Evolutionary conservation across 73 alveolate genomes (phyloP).

Genomic region (Paraurostyla sp.): DNA sequence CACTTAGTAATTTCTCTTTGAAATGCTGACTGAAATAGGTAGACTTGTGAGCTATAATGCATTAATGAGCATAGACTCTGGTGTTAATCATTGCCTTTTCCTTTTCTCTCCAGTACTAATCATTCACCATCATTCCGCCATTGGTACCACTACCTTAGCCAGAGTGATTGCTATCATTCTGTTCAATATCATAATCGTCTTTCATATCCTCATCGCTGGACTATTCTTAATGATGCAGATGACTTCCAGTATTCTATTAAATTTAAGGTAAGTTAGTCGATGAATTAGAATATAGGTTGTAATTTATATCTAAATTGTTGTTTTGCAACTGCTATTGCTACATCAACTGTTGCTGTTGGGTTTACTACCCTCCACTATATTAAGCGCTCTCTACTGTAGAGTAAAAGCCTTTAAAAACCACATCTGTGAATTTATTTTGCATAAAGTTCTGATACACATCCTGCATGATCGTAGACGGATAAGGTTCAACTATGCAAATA

Average conservation of each 20-base stretch:
- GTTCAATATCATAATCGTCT: conserved; percentile 18
- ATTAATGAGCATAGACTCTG: conserved; percentile 30
- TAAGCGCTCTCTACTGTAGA: not conserved
- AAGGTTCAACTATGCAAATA: conserved; percentile 79
- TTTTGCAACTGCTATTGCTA: too few species aligned
- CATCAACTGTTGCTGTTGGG: too few species aligned
- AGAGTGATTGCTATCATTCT: not conserved
- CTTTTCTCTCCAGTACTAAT: conserved; percentile 39
- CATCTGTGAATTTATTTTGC: conserved; percentile 70
- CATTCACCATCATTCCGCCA: too few species aligned
- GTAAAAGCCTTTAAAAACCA: conserved; percentile 57
- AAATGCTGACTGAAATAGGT: conserved; percentile 12
- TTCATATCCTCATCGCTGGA: conserved; percentile 57
- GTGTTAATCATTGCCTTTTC: not conserved
- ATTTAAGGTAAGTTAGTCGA: too few species aligned
- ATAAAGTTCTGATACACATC: conserved; percentile 70
- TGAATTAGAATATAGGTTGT: too few species aligned
- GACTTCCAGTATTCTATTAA: too few species aligned
- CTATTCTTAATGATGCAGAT: not conserved
- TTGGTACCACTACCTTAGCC: not conserved
- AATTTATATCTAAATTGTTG: too few species aligned
- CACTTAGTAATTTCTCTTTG: conserved; percentile 1
- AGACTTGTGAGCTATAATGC: conserved; percentile 43
- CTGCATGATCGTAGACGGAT: conserved; percentile 63
- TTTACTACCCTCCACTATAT: not conserved